Base-by-base conservation (phyloP, 2,329 filamentous ascomycete genomes). In the Fusarium heterosporum region DNA sequence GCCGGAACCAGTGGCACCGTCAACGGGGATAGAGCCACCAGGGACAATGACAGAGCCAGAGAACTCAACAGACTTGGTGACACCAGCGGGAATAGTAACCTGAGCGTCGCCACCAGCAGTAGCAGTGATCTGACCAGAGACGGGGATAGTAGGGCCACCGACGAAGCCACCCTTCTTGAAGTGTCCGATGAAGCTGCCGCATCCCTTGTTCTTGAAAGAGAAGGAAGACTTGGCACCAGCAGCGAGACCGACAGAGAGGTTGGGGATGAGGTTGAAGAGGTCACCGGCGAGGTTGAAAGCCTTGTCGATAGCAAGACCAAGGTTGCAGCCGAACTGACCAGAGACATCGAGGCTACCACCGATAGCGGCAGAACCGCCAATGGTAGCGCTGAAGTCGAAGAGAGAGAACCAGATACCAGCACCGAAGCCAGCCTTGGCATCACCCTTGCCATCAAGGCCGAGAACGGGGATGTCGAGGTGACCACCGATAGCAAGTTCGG, bases 331-430 rank as follows among this genome's bases (percentile, higher is more conserved):
- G 17, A 71, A 68, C 28, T 67, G 36, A 4, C 64, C 68, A 25
- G 55, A 41, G 28, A 69, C 48, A 32, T 69, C 64, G 10, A 83
- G 64, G 39, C 75, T 78, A 73, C 80, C 82, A 34, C 65, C 50
- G 12, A 72, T 70, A 10, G 75, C 76, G 32, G 71, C 72, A 9
- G 75, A 76, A 26, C 70, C 73, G 47, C 78, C 78, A 60, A 83
- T 77, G 51, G 76, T 73, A 61, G 78, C 77, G 55, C 81, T 78
- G 72, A 87, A 85, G 68, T 87, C 82, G 14, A 85, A 79, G 9
- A 88, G 72, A 75, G 87, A 83, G 59, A 81, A 81, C 71, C 79
- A 87, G 42, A 87, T 75, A 54, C 77, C 78, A 17, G 82, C 69
- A 61, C 80, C 79, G 29, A 66, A 66, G 19, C 63, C 63, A 40